Conservation (phyloP, 106 monocot species). For the Hemerocallis citrina region DNA sequence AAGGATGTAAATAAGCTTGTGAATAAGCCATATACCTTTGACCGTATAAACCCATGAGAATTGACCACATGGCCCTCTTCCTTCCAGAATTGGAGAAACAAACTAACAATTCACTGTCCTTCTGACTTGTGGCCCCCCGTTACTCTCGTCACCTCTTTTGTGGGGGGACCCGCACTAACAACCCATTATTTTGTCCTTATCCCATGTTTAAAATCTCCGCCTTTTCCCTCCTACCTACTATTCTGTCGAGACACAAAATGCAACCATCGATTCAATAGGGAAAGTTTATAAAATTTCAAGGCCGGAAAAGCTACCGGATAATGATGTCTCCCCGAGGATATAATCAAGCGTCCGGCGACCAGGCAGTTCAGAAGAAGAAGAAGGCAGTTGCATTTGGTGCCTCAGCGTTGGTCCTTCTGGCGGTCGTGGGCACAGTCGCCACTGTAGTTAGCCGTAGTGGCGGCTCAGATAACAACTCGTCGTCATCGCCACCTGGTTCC, state of each 20-base stretch:
- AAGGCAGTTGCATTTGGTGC: slow-evolving; percentile 15
- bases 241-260: not conserved
- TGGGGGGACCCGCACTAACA: not conserved
- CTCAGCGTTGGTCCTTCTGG: slow-evolving; percentile 35
- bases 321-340: not conserved
- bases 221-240: not conserved
- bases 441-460: not conserved
- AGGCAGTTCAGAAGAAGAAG: slow-evolving; percentile 17
- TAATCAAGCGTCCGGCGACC: not conserved
- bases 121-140: slow-evolving; percentile 2
- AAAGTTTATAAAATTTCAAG: not conserved
- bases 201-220: slow-evolving; percentile 1
- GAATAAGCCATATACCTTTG: no score
- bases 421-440: slow-evolving; percentile 28
- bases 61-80: no score
- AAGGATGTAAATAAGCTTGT: no score
- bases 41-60: no score
- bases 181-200: not conserved
- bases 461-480: not conserved
- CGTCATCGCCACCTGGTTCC: not conserved
- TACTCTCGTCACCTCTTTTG: not conserved
- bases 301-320: not conserved
- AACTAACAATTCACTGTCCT: no score
- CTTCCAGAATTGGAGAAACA: no score
- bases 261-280: not conserved